Base-by-base conservation (phyloP, 345 rosid genomes). In the Crucihimalaya himalaica region DNA sequence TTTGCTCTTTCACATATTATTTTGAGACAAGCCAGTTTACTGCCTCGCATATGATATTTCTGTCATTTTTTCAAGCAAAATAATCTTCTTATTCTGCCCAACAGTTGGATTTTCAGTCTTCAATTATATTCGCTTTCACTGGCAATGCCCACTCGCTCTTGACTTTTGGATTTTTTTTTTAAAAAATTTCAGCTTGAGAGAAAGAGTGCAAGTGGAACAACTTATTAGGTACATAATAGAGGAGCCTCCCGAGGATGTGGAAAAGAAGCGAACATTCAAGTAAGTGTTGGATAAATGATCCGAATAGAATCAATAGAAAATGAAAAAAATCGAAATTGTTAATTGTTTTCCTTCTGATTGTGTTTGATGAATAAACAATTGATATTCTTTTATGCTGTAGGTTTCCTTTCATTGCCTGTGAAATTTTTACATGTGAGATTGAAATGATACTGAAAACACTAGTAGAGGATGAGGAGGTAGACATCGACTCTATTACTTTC, bases 391-490 rank as follows among this genome's bases (percentile, higher is more conserved):
- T 59, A 35, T 48, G 9, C 43, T 48, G 57, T 61, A 93, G 98
- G 93, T 83, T 89, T 81, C 98, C 98, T 59, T 93, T 93, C 75
- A 81, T 93, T 67, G 91, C 98, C 19, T 89, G 96, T 74, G 98
- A 93, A 83, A 88, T 93, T 35, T 90, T 93, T 81, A 93, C 96
- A 11, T 90, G 97, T 82, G 96, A 90, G 81, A 90, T 93, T 75
- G 98, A 93, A 75, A 85, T 89, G 79, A 90, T 93, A 73, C 86
- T 93, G 52, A 93, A 85, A 80, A 86, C 97, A n/a, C 77, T 93
- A 74, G 96, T 89, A 5, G 98, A 93, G 74, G 96, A 93, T 68
- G 97, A 86, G 72, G 93, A 90, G 89, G 98, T 89, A 82, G 78
- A 73, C 25, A 13, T 69, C 62, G 37, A 63, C 53, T n/a, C 57